Evolutionary conservation across 2,329 filamentous ascomycete species (phyloP).

Genomic region (Botrytis tulipae): DNA sequence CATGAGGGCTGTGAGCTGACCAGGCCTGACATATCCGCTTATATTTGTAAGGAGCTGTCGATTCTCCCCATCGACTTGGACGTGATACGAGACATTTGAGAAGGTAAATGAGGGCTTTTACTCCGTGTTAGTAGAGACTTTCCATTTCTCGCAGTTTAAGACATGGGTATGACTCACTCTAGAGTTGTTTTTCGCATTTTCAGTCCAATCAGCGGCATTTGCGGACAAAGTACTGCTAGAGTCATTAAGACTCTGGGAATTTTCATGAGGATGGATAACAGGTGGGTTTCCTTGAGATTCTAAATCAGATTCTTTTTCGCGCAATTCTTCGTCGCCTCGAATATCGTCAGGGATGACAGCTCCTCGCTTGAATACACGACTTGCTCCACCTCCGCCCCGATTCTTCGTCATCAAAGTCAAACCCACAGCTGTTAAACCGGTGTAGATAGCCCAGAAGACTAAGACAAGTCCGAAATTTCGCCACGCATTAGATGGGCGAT

Average conservation of each 20-base stretch:
- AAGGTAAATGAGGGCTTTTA: not conserved
- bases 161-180: not conserved
- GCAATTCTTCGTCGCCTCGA: not conserved
- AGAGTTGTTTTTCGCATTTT: not conserved
- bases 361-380: not conserved
- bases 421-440: not conserved
- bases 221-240: not conserved
- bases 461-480: slow-evolving; percentile 58
- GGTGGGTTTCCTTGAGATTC: not conserved
- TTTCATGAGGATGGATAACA: not conserved
- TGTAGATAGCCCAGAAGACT: not conserved
- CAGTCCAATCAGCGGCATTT: not conserved
- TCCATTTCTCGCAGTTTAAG: not conserved
- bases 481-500: slow-evolving; percentile 59
- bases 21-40: not conserved
- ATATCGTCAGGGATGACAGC: not conserved
- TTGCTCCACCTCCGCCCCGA: not conserved
- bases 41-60: not conserved
- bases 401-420: slow-evolving; percentile 8
- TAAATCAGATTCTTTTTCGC: not conserved
- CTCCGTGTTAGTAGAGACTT: not conserved
- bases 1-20: not conserved
- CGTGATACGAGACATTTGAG: not conserved
- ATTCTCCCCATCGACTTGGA: not conserved
- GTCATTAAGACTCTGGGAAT: not conserved